Percentiles rank a stretch among this genome's conserved stretches.
Conservation (phyloP, 1,139 yeast genomes). For the Geotrichum aggregatum region DNA sequence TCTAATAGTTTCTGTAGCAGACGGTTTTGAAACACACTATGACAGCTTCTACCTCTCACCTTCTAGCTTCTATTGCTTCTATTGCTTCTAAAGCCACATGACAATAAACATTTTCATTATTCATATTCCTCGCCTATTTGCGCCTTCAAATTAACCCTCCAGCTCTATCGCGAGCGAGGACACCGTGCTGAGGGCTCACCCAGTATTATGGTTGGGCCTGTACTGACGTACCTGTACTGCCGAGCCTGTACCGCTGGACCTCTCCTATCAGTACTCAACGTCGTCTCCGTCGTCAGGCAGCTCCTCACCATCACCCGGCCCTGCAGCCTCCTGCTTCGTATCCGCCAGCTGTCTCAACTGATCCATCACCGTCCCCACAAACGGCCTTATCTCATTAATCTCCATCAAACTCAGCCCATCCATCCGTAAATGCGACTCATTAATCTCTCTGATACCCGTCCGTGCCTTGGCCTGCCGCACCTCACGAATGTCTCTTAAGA, state of each 20-base stretch:
- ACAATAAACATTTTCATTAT: too few relatives aligned
- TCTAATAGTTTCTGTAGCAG: too few relatives aligned
- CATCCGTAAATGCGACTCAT: conserved; percentile 77
- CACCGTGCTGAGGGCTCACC: too few relatives aligned
- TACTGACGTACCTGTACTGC: background rate
- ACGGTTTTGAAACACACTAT: too few relatives aligned
- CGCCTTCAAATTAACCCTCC: too few relatives aligned
- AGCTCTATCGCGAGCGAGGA: too few relatives aligned
- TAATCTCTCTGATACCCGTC: conserved; percentile 70
- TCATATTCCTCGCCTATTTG: too few relatives aligned
- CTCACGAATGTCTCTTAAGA: conserved; percentile 80
- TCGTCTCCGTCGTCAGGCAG: background rate
- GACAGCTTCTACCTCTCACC: too few relatives aligned
- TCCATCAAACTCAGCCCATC: conserved; percentile 81
- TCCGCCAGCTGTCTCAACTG: conserved; percentile 56
- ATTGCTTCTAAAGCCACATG: too few relatives aligned
- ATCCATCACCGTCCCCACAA: conserved; percentile 74
- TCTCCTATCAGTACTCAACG: too few relatives aligned
- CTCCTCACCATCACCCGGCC: conserved; percentile 21
- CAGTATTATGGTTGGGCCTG: too few relatives aligned
- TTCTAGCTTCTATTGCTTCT: too few relatives aligned
- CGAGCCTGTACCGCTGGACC: background rate
- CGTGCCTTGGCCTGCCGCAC: conserved; percentile 75
- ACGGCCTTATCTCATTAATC: conserved; percentile 82
- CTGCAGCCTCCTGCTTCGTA: conserved; percentile 35